Evolutionary conservation across 2,329 filamentous ascomycete genomes (phyloP).

Genomic region (Keithomyces neogunnii): DNA sequence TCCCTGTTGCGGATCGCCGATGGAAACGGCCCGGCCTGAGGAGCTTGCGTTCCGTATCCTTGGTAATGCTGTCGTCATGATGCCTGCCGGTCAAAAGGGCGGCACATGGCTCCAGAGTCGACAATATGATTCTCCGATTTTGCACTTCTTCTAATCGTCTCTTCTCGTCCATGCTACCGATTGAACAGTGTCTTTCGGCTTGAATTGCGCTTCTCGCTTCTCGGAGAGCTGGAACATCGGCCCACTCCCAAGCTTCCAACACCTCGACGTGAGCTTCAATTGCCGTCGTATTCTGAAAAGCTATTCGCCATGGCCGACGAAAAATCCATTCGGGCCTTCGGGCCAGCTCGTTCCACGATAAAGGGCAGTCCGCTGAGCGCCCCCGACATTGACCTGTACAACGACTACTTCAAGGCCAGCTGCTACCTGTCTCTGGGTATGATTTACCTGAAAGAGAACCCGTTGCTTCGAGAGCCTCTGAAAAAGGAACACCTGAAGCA

Average conservation of each 20-base stretch:
- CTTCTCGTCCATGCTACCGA: neutral
- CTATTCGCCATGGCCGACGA: constrained; percentile 28
- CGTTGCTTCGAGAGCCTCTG: constrained; percentile 61
- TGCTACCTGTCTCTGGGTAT: constrained; percentile 71
- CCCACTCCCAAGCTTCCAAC: too few species aligned
- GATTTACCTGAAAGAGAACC: constrained; percentile 71
- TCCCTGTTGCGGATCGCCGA: constrained; percentile 1
- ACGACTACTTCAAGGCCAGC: constrained; percentile 66
- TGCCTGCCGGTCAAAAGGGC: neutral
- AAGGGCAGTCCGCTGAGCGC: constrained; percentile 51
- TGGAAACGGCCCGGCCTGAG: neutral
- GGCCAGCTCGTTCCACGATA: constrained; percentile 56
- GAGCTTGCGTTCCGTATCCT: neutral
- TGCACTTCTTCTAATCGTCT: neutral
- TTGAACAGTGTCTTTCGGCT: neutral
- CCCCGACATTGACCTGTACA: constrained; percentile 60
- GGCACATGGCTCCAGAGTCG: neutral
- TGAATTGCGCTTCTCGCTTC: neutral
- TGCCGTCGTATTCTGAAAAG: too few species aligned
- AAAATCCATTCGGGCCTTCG: constrained; percentile 55
- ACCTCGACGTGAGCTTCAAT: neutral
- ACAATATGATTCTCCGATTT: neutral
- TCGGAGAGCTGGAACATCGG: too few species aligned
- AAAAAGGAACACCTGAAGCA: constrained; percentile 64
- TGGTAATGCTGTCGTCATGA: constrained; percentile 3